Evolutionary conservation across 176 grass and related monocot genomes (phyloP), one percentile per base, ranked within the genome.

Genomic region (Cenchrus purpureus): DNA sequence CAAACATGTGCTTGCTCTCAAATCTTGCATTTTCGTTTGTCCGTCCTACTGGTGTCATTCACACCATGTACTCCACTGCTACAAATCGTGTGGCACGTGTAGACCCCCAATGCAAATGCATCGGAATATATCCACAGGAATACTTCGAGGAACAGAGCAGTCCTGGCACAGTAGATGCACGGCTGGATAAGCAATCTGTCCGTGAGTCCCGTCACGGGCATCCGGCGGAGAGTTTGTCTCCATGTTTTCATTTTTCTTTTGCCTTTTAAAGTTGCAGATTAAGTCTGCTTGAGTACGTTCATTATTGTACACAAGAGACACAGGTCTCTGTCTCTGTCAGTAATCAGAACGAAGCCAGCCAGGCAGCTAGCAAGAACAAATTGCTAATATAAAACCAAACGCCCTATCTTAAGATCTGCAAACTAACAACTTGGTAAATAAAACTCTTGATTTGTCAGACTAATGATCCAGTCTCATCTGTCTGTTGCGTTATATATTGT

Each of bases 41-140:
- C 71, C 63, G 17, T 37, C 13, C 71, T 76, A 2, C 55, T 57
- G 16, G 60, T 51, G 6, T 57, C 16, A 60, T 61, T 82, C 62
- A 46, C 32, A 19, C 14, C 3, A 74, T 14, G 61, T 78, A 51
- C 22, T 25, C 22, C 22, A 25, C 12, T 12, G 20, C 1, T 62
- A 32, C 86, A 83, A 83, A 54, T 71, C 44, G 20, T 60, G 70
- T 19, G 60, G 22, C 60, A 68, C 76, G 55, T 86, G 74, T 72
- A 50, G 22, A 9, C 45, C 71, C 61, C 43, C 51, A 73, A 65
- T 9, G 57, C 57, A 74, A 11, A 46, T 46, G 45, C 45, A 46
- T 46, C 8, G 45, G 45, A 46, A 46, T 46, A 46, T 46, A 4
- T 8, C 45, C 8, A 46, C 45, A 46, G 31, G 31, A 32, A 32